Conservation (phyloP, 106 monocot species). For the Xerophyta viscosa region DNA sequence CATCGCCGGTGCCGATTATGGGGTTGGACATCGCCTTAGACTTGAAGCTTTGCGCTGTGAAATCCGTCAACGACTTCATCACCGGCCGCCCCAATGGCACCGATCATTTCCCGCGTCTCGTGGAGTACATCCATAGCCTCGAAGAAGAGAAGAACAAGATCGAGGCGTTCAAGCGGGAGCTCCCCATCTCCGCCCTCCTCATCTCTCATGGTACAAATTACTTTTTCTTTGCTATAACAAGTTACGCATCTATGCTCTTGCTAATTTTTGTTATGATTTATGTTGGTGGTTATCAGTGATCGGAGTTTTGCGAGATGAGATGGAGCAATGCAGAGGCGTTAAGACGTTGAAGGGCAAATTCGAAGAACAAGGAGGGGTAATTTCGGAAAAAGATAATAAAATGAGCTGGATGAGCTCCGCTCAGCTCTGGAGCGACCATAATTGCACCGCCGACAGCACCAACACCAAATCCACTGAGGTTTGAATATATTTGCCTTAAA, state of each 20-base stretch:
- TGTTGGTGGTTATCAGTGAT: constrained; percentile 38
- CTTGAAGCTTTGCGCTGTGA: constrained; percentile 31
- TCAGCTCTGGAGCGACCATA: constrained; percentile 79
- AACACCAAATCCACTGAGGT: background rate
- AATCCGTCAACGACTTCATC: constrained; percentile 11
- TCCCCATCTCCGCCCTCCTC: constrained; percentile 54
- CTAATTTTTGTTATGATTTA: background rate
- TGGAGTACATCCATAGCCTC: constrained; percentile 31
- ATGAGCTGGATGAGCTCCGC: constrained; percentile 93
- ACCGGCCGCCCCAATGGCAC: constrained; percentile 6
- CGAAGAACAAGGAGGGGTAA: constrained; percentile 24
- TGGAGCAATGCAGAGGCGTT: constrained; percentile 26
- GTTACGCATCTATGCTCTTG: background rate
- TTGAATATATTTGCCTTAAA: too few relatives aligned
- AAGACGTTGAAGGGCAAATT: constrained; percentile 29
- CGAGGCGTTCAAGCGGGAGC: constrained; percentile 76
- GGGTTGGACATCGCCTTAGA: constrained; percentile 49
- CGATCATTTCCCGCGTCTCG: constrained; percentile 20
- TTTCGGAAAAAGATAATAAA: constrained; percentile 43
- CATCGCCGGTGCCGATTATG: too few relatives aligned
- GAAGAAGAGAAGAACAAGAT: constrained; percentile 75
- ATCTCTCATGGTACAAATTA: background rate
- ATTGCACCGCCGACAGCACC: constrained; percentile 10
- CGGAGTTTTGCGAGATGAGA: constrained; percentile 39
- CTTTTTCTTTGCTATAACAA: background rate